Evolutionary conservation across 352 stramenopile species (phyloP), one percentile per base, ranked within the genome.

Genomic region (Aphanomyces euteiches): DNA sequence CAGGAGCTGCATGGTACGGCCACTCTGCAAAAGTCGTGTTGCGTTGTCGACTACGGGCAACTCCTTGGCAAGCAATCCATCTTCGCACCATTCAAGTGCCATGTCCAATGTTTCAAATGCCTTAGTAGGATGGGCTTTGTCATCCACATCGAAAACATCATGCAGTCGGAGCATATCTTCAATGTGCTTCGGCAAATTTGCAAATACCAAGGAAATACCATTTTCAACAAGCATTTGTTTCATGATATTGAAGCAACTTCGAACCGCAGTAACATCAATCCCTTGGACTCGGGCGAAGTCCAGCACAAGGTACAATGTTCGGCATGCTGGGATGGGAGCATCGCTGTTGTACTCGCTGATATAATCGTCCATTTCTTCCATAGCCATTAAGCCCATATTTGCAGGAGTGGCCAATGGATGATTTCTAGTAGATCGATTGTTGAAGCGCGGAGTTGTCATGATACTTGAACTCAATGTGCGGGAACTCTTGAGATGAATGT

Each of bases 241-340:
- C 56, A 83, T 95, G 45, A 83, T 85, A 56, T 92, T 89, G 76
- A 96, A 95, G 72, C 87, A 93, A 12, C 79, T 92, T n/a, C 87
- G 82, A 38, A 94, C 86, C 10, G 89, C 87, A 19, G 89, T 96
- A 5, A 87, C 88, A 56, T 96, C 89, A n/a, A 96, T 91, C 19
- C 89, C 89, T 36, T 86, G 89, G 21, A 96, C 89, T 40, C 85
- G 86, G 34, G 91, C 83, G 77, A 96, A 96, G 75, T 96, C 89
- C 28, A 96, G 69, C 59, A 96, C 92, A 71, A 96, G 90, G 73
- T 92, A 94, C 17, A 82, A 78, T 21, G 88, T 96, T 59, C 85
- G 86, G 73, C 87, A 76, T 0, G 87, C 84, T 57, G 87, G 83
- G 19, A 92, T 76, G 7, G 73, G 80, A 10, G 74, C 66, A 50